These are phyloP conservation scores for Omphalea diandra DNA, from an alignment of 441 rosid species.

Conservation along the genomic window DNA sequence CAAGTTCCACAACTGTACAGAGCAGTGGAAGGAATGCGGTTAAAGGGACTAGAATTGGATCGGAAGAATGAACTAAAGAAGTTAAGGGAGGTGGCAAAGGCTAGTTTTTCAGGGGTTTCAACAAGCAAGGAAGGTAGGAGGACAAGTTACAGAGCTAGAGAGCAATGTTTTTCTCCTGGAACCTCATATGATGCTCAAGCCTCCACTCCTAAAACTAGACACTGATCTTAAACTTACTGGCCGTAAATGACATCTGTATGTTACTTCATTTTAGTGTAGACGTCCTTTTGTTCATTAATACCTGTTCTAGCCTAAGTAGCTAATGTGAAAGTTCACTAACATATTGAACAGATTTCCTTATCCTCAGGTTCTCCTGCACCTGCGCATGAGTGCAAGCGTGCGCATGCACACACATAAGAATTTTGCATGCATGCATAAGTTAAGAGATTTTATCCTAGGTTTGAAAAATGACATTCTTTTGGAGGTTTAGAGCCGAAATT, in stretches of 20 bases:
- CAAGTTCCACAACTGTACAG: conserved; percentile 20
- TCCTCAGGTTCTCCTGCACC: no score
- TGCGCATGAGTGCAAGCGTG: no score
- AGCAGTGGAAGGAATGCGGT: conserved; percentile 24
- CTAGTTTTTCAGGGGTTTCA: conserved; percentile 40
- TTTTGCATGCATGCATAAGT: no score
- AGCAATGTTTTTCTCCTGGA: conserved; percentile 18
- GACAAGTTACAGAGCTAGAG: conserved; percentile 22
- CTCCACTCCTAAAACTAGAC: conserved; percentile 25
- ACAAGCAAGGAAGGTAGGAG: conserved; percentile 26
- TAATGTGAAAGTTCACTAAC: background rate
- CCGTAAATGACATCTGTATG: background rate
- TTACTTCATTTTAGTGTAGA: background rate
- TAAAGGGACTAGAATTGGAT: conserved; percentile 26
- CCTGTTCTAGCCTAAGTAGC: background rate
- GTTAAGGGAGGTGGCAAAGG: conserved; percentile 51
- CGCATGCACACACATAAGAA: no score
- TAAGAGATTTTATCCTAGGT: no score
- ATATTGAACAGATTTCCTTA: no score
- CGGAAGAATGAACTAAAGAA: conserved; percentile 45
- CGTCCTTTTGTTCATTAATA: background rate
- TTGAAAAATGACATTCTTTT: no score
- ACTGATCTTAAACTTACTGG: background rate
- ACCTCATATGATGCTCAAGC: conserved; percentile 25
- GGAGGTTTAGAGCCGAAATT: no score